Evolutionary conservation across 1,139 yeast species (phyloP).

Genomic region (Pneumocystis wakefieldiae): DNA sequence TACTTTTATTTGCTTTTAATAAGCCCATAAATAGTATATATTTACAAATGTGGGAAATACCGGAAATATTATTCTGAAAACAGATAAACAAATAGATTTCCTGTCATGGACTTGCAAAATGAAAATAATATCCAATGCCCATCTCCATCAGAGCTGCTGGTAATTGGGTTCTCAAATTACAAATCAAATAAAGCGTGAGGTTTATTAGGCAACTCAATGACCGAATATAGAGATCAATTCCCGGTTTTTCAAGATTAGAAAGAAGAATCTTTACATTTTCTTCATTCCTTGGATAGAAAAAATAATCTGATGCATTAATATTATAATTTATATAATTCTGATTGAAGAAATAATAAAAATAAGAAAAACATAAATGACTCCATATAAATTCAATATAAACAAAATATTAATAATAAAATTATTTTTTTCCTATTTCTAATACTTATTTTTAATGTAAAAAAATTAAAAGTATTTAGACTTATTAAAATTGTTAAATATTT

Average conservation of each 20-base stretch:
- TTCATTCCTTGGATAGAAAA: neutral
- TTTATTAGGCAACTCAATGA: constrained; percentile 49
- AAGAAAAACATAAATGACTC: neutral
- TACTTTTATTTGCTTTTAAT: constrained; percentile 24
- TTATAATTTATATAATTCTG: constrained; percentile 1
- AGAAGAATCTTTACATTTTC: neutral
- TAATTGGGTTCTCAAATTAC: constrained; percentile 75
- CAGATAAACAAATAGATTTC: neutral
- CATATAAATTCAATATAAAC: too few species aligned
- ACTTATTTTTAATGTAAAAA: too few species aligned
- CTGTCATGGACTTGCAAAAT: constrained; percentile 29
- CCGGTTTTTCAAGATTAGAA: neutral
- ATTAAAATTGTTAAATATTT: too few species aligned
- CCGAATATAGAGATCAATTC: constrained; percentile 32
- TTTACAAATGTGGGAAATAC: constrained; percentile 93
- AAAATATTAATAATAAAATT: too few species aligned
- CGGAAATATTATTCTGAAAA: constrained; percentile 39
- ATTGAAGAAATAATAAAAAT: neutral
- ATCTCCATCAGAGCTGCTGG: constrained; percentile 91
- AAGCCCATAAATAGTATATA: constrained; percentile 97
- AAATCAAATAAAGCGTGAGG: constrained; percentile 65
- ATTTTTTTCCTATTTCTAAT: too few species aligned
- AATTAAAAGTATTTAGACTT: too few species aligned
- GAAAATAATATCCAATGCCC: constrained; percentile 77
- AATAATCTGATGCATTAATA: neutral